Evolutionary conservation across 495 filamentous ascomycete species (phyloP).

Genomic region (Penicillium manginii): DNA sequence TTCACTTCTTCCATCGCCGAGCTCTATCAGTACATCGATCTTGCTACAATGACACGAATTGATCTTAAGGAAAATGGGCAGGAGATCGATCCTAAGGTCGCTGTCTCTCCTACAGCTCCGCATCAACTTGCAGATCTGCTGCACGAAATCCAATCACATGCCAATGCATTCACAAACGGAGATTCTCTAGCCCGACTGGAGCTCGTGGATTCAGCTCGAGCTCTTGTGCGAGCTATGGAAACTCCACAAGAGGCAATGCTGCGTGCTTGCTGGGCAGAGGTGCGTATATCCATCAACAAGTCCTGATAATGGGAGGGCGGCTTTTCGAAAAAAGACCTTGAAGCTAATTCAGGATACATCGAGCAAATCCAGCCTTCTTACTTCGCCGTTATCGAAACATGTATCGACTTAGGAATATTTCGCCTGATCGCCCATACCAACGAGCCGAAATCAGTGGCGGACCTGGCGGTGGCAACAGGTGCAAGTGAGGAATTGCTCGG

Average conservation of each 20-base stretch:
- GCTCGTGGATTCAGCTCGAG: slow-evolving; percentile 25
- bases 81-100: slow-evolving; percentile 9
- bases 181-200: slow-evolving; percentile 12
- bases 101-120: slow-evolving; percentile 6
- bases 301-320: not conserved
- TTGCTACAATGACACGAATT: not conserved
- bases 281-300: slow-evolving; percentile 6
- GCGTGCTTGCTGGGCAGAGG: slow-evolving; percentile 36
- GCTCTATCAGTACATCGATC: not conserved
- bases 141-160: slow-evolving; percentile 4
- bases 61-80: not conserved
- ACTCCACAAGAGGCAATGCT: slow-evolving; percentile 40
- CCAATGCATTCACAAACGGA: slow-evolving; percentile 4
- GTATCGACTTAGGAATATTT: slow-evolving; percentile 35
- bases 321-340: not conserved
- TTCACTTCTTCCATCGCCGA: not conserved
- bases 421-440: slow-evolving; percentile 22
- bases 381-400: slow-evolving; percentile 29
- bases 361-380: slow-evolving; percentile 13
- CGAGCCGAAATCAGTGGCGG: slow-evolving; percentile 27
- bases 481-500: slow-evolving; percentile 34
- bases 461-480: slow-evolving; percentile 29
- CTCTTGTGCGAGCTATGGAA: slow-evolving; percentile 31
- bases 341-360: not conserved
- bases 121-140: slow-evolving; percentile 1